A percentile compares a stretch with the other conserved stretches of the same genome.
These are phyloP conservation scores for Parachlorella kessleri DNA, from an alignment of 139 green algal species.

Conservation along the genomic window DNA sequence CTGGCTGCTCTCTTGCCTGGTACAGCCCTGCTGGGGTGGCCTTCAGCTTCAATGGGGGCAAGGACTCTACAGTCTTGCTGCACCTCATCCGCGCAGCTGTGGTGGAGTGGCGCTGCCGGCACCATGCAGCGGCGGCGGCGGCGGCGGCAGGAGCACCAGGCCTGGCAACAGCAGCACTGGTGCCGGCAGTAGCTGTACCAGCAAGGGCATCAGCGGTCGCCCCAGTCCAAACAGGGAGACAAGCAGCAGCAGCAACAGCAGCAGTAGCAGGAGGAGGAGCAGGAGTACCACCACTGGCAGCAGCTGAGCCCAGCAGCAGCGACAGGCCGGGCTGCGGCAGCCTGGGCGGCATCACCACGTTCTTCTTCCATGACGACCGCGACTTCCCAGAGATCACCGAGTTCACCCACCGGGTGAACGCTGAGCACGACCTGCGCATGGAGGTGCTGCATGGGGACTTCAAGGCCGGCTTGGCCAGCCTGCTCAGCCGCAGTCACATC, in stretches of 20 bases:
- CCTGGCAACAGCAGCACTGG: no score
- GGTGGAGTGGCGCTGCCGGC: neutral
- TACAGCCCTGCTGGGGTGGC: conserved; percentile 44
- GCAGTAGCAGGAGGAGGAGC: no score
- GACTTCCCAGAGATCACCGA: conserved; percentile 80
- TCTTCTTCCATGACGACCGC: conserved; percentile 74
- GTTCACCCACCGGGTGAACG: conserved; percentile 46
- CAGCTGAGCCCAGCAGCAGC: no score
- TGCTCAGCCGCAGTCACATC: conserved; percentile 51
- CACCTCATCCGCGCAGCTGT: conserved; percentile 77
- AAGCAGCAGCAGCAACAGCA: no score
- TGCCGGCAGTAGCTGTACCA: no score
- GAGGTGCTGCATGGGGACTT: conserved; percentile 74
- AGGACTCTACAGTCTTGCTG: conserved; percentile 93
- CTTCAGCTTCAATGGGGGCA: conserved; percentile 95
- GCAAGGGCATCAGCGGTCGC: no score
- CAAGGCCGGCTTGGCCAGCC: conserved; percentile 64
- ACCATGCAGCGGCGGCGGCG: neutral
- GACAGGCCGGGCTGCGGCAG: conserved; percentile 25
- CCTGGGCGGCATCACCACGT: conserved; percentile 69
- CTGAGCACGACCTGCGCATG: conserved; percentile 61
- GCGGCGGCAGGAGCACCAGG: no score
- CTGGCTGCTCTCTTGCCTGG: neutral
- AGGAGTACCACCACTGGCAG: no score
- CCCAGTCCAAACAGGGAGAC: no score